These are phyloP conservation scores for Eucalyptus camaldulensis DNA, from an alignment of 345 rosid species.

Conservation along the genomic window DNA sequence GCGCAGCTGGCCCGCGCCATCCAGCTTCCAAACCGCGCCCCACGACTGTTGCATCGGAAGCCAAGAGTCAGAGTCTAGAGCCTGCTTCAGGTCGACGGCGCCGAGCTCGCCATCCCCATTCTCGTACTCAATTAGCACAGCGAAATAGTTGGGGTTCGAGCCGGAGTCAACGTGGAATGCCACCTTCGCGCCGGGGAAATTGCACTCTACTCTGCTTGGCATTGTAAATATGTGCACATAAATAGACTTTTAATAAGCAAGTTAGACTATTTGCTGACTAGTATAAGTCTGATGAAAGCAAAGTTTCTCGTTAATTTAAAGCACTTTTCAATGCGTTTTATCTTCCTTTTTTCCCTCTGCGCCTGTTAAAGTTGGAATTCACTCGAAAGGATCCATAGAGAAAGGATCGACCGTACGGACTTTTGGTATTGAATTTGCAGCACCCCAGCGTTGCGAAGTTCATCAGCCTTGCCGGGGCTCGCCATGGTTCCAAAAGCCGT, in stretches of 20 bases:
- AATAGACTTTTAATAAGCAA: neutral
- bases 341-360: neutral
- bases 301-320: neutral
- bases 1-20: conserved; percentile 18
- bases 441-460: conserved; percentile 43
- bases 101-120: conserved; percentile 44
- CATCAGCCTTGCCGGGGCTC: conserved; percentile 25
- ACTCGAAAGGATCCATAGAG: neutral
- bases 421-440: conserved; percentile 32
- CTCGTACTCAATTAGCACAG: conserved; percentile 20
- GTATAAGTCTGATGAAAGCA: neutral
- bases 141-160: conserved; percentile 44
- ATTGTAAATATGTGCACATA: neutral
- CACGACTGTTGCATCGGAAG: conserved; percentile 35
- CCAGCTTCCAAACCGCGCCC: conserved; percentile 60
- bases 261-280: neutral
- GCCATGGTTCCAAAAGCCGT: conserved; percentile 76
- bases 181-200: conserved; percentile 20
- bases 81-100: conserved; percentile 28
- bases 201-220: conserved; percentile 34
- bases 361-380: neutral
- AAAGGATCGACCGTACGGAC: conserved; percentile 7
- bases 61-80: conserved; percentile 28
- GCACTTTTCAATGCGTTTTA: neutral
- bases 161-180: conserved; percentile 37